Evolutionary conservation across 208 protist genomes (phyloP).

Genomic region (Trypanosoma boissoni): DNA sequence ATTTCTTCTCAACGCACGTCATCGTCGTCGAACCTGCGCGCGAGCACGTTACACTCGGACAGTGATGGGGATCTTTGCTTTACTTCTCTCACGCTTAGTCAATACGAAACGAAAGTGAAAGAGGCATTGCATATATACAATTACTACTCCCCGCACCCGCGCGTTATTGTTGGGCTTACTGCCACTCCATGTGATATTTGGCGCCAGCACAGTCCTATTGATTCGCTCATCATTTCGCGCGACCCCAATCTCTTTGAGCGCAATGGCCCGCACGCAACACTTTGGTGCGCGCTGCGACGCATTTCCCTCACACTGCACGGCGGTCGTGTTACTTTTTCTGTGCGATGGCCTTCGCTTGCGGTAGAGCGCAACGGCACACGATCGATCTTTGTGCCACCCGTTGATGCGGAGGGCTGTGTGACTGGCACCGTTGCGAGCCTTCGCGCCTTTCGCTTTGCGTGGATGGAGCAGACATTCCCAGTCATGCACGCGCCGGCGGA

Average conservation of each 20-base stretch:
- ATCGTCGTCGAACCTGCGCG: neutral
- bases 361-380: constrained; percentile 37
- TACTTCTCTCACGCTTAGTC: constrained; percentile 63
- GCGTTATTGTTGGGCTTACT: constrained; percentile 46
- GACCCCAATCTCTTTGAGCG: constrained; percentile 37
- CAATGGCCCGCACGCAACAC: constrained; percentile 26
- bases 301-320: constrained; percentile 67
- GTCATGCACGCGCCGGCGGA: constrained; percentile 39
- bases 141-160: constrained; percentile 47
- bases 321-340: constrained; percentile 61
- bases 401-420: constrained; percentile 16
- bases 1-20: constrained; percentile 18
- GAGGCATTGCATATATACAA: constrained; percentile 76
- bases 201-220: constrained; percentile 31
- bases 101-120: constrained; percentile 60
- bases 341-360: constrained; percentile 75
- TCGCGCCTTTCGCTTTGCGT: constrained; percentile 25
- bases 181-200: constrained; percentile 26
- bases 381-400: constrained; percentile 24
- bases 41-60: no score
- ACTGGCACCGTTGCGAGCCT: constrained; percentile 20
- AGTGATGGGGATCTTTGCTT: constrained; percentile 51
- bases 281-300: constrained; percentile 76
- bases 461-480: constrained; percentile 71
- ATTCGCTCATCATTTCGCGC: constrained; percentile 46